Evolutionary conservation across 805 yeast genomes (phyloP).

Genomic region (Wickerhamiella galacta): DNA sequence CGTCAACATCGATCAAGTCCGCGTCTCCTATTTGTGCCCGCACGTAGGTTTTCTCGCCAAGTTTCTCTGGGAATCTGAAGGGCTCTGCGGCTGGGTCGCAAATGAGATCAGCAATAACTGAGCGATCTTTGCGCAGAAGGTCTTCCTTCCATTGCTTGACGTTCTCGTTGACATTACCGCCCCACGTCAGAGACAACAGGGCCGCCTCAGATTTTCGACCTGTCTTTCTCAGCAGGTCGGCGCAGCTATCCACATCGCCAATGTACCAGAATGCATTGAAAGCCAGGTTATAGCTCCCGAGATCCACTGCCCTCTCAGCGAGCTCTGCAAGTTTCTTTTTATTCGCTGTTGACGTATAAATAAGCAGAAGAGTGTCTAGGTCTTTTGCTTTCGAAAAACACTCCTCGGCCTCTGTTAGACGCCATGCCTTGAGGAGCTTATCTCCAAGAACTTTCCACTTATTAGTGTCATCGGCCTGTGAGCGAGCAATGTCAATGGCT

Average conservation of each 20-base stretch:
- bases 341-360: slow-evolving; percentile 70
- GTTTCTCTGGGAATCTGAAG: slow-evolving; percentile 22
- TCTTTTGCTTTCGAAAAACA: slow-evolving; percentile 69
- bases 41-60: slow-evolving; percentile 13
- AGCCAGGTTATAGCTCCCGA: slow-evolving; percentile 76
- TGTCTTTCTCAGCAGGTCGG: slow-evolving; percentile 46
- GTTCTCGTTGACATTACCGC: slow-evolving; percentile 30
- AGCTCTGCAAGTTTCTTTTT: slow-evolving; percentile 40
- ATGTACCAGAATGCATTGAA: slow-evolving; percentile 82
- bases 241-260: slow-evolving; percentile 50
- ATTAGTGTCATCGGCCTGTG: slow-evolving; percentile 16
- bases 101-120: slow-evolving; percentile 45
- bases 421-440: slow-evolving; percentile 60
- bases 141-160: slow-evolving; percentile 53
- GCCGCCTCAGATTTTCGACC: slow-evolving; percentile 76
- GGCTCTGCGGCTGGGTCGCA: slow-evolving; percentile 26
- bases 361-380: slow-evolving; percentile 59
- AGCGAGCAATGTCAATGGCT: slow-evolving; percentile 48
- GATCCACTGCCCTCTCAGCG: slow-evolving; percentile 48
- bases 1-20: slow-evolving; percentile 28
- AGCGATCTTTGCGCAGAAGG: slow-evolving; percentile 35
- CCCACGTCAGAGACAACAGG: slow-evolving; percentile 58
- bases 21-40: slow-evolving; percentile 11
- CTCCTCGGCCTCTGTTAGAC: slow-evolving; percentile 62
- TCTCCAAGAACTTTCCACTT: slow-evolving; percentile 93